Percentiles rank a stretch among this genome's conserved stretches.
phyloP scores from a whole-genome alignment of 768 basidiomycete genomes.

The Podaxis sp. region DNA sequence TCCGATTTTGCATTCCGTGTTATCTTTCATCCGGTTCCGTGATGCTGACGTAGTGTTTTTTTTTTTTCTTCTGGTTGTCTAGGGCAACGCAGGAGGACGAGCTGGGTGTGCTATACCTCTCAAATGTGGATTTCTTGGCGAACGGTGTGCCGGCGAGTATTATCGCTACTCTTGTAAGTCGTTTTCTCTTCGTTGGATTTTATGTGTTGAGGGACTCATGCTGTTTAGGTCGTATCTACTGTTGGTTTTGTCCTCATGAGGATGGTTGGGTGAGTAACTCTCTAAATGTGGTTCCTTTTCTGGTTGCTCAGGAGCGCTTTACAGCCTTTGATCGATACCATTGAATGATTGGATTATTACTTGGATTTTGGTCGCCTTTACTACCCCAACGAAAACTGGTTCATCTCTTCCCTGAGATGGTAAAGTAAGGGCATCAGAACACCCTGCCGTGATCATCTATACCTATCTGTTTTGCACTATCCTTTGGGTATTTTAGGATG shows the following conservation, averaged over 20 bases:
- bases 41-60: constrained; percentile 14
- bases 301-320: too few relatives aligned
- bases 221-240: constrained; percentile 71
- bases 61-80: constrained; percentile 6
- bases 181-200: constrained; percentile 1
- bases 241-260: constrained; percentile 79
- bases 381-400: not conserved
- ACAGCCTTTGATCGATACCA: not conserved
- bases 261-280: constrained; percentile 55
- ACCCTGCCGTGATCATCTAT: not conserved
- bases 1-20: constrained; percentile 17
- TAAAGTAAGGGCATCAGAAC: not conserved
- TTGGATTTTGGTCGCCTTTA: not conserved
- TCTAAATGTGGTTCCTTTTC: not conserved
- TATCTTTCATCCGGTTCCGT: constrained; percentile 2
- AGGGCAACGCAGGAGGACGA: constrained; percentile 94
- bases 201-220: not conserved
- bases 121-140: constrained; percentile 86
- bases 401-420: not conserved
- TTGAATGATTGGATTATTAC: not conserved
- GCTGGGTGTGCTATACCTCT: constrained; percentile 82
- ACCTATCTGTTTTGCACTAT: not conserved
- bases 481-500: not conserved
- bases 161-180: constrained; percentile 72
- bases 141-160: constrained; percentile 94